Evolutionary conservation across 2,329 filamentous ascomycete genomes (phyloP).

Genomic region (Monosporascus sp.): DNA sequence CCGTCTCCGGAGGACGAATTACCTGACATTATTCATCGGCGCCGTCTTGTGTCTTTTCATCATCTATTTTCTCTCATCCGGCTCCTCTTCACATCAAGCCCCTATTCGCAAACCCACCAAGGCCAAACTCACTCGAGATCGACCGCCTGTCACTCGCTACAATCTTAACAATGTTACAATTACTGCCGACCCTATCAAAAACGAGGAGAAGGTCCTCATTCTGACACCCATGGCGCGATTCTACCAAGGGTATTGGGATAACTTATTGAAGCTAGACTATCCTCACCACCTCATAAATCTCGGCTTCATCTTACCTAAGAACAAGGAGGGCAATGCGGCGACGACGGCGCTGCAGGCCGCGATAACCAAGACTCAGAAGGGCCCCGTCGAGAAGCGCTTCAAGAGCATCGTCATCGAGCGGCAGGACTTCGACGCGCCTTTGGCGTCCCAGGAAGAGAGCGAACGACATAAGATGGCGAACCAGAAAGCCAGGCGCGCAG

Average conservation of each 20-base stretch:
- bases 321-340: slow-evolving; percentile 82
- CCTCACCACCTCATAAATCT: slow-evolving; percentile 93
- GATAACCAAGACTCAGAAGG: slow-evolving; percentile 80
- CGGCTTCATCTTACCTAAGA: slow-evolving; percentile 94
- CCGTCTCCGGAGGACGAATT: slow-evolving; percentile 30
- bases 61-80: slow-evolving; percentile 26
- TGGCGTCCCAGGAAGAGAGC: slow-evolving; percentile 74
- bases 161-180: slow-evolving; percentile 93
- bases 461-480: slow-evolving; percentile 90
- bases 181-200: slow-evolving; percentile 67
- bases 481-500: slow-evolving; percentile 78
- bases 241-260: slow-evolving; percentile 95
- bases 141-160: slow-evolving; percentile 87
- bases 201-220: slow-evolving; percentile 82
- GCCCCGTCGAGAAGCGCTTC: slow-evolving; percentile 76
- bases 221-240: slow-evolving; percentile 90
- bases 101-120: slow-evolving; percentile 62
- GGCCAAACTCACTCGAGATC: slow-evolving; percentile 49
- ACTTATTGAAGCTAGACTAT: slow-evolving; percentile 76
- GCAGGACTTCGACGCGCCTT: slow-evolving; percentile 85
- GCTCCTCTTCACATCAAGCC: slow-evolving; percentile 27
- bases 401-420: slow-evolving; percentile 89
- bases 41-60: slow-evolving; percentile 28
- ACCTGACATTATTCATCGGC: slow-evolving; percentile 27
- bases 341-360: slow-evolving; percentile 78